Evolutionary conservation across 371 early-diverging fungal genomes (phyloP).

Genomic region (Chytridium lagenaria): DNA sequence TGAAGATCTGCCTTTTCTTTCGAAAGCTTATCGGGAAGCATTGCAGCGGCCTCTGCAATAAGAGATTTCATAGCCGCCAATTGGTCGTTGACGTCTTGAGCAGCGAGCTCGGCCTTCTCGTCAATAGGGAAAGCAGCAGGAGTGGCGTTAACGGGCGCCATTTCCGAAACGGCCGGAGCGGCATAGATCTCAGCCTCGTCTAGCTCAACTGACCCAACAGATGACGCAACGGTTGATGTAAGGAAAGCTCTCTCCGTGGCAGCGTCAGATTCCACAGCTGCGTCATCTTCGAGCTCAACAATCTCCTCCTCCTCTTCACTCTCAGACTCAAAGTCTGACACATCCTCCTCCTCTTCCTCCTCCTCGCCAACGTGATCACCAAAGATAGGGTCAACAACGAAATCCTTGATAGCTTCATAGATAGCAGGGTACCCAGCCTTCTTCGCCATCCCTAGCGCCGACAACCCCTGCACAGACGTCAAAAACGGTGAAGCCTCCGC

Average conservation of each 20-base stretch:
- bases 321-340: not conserved
- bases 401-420: not conserved
- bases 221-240: not conserved
- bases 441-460: conserved; percentile 21
- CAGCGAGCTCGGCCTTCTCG: not conserved
- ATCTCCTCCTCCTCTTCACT: conserved; percentile 3
- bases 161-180: not conserved
- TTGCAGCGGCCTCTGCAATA: not conserved
- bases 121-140: not conserved
- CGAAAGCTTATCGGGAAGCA: not conserved
- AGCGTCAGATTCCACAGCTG: not conserved
- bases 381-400: not conserved
- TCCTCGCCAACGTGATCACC: conserved; percentile 19
- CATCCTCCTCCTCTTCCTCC: conserved; percentile 18
- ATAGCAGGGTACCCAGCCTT: not conserved
- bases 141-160: not conserved
- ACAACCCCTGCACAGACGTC: conserved; percentile 15
- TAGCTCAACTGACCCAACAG: not conserved
- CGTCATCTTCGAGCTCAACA: not conserved
- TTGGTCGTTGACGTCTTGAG: not conserved
- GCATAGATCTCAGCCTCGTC: not conserved
- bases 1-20: not conserved
- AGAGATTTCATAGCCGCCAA: not conserved
- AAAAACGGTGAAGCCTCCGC: conserved; percentile 28
- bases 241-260: not conserved